Percentiles rank a stretch among this genome's conserved stretches.
These are phyloP conservation scores for bread wheat (Triticum aestivum) DNA, from an alignment of 176 grass and related monocot species.

Conservation along the genomic window DNA sequence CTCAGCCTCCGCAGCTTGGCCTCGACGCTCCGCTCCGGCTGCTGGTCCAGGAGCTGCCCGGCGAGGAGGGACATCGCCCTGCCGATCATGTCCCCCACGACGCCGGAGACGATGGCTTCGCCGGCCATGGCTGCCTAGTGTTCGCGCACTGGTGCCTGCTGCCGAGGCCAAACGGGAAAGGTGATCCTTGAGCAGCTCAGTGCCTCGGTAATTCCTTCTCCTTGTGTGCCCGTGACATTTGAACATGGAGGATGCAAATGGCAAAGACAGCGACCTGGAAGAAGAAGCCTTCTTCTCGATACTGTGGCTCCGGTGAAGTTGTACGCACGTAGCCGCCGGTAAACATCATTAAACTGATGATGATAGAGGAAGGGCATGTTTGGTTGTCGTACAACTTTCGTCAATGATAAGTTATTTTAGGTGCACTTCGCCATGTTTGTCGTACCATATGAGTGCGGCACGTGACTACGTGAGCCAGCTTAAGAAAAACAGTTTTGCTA, in stretches of 20 bases:
- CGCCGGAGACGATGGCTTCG: conserved; percentile 11
- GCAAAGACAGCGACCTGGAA: too few species aligned
- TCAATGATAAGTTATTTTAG: too few species aligned
- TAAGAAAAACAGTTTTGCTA: too few species aligned
- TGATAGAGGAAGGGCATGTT: background rate
- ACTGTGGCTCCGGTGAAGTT: background rate
- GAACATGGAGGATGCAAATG: too few species aligned
- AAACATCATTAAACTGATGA: background rate
- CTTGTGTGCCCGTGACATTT: background rate
- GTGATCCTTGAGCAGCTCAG: background rate
- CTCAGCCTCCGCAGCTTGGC: conserved; percentile 1
- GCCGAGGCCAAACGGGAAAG: background rate
- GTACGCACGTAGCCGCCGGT: background rate
- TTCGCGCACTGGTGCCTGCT: background rate
- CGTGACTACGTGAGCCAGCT: too few species aligned
- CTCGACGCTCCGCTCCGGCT: background rate
- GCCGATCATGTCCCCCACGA: conserved; percentile 6
- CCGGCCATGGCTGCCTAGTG: background rate
- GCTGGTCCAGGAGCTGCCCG: background rate
- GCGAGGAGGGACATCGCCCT: conserved; percentile 15
- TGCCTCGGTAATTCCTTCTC: too few species aligned
- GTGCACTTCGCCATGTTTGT: too few species aligned
- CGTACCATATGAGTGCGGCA: too few species aligned
- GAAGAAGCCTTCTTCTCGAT: too few species aligned
- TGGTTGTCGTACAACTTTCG: background rate